Conservation (phyloP, 2,329 filamentous ascomycete species). For the Ophiocordyceps camponoti-saundersi region DNA sequence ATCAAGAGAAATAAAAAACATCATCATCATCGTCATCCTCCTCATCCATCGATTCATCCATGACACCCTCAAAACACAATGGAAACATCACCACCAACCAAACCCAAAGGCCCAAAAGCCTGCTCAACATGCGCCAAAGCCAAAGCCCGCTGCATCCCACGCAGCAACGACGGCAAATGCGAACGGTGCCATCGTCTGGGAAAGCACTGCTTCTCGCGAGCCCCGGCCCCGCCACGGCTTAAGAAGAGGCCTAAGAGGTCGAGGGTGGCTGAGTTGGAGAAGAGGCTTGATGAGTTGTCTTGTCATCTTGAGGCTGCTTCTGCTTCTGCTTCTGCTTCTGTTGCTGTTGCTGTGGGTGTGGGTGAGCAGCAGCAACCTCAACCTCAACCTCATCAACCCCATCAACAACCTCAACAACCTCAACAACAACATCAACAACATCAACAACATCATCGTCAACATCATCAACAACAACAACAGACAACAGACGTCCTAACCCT, state of each 20-base stretch:
- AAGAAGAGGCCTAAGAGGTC: conserved; percentile 29
- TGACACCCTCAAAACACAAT: no score
- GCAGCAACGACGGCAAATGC: conserved; percentile 23
- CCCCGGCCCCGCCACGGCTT: conserved; percentile 27
- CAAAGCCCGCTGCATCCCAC: conserved; percentile 31
- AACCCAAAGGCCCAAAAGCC: conserved; percentile 26
- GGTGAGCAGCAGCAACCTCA: conserved; percentile 1
- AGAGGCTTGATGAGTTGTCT: conserved; percentile 29
- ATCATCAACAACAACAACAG: not conserved
- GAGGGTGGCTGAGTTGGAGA: conserved; percentile 32
- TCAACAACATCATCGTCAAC: not conserved
- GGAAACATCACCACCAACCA: not conserved
- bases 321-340: no score
- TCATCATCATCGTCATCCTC: not conserved
- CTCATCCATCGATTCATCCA: not conserved
- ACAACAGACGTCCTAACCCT: conserved; percentile 10
- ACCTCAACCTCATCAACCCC: not conserved
- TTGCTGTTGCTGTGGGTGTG: no score
- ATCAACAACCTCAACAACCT: no score
- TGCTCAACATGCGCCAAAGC: conserved; percentile 33
- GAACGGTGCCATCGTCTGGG: conserved; percentile 32
- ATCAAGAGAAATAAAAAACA: not conserved
- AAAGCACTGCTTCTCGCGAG: conserved; percentile 29
- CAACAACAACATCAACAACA: not conserved
- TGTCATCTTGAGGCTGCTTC: conserved; percentile 20